Evolutionary conservation across 2,329 filamentous ascomycete species (phyloP).

Genomic region (Trichothecium sympodiale): DNA sequence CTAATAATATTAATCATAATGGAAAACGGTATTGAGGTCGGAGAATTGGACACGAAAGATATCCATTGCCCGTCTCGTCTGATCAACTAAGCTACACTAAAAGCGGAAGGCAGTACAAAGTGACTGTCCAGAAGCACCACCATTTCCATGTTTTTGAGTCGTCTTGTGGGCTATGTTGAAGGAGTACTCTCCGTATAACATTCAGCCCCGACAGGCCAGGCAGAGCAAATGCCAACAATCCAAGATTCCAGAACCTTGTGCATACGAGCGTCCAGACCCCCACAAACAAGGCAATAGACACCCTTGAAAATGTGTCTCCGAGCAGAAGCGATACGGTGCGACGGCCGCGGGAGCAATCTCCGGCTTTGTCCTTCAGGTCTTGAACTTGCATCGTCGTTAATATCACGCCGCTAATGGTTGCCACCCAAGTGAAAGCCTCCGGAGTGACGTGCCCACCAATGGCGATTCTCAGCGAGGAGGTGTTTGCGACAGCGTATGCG

Average conservation of each 20-base stretch:
- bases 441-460: conserved; percentile 5
- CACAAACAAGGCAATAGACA: conserved; percentile 8
- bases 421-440: conserved; percentile 10
- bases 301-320: conserved; percentile 11
- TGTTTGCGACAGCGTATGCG: conserved; percentile 5
- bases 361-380: conserved; percentile 13
- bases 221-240: conserved; percentile 2
- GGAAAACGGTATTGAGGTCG: too few species aligned
- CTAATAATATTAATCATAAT: too few species aligned
- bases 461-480: conserved; percentile 1
- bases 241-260: conserved; percentile 9
- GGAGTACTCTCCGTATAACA: conserved; percentile 9
- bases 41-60: too few species aligned
- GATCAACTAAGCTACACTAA: not conserved
- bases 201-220: conserved; percentile 3
- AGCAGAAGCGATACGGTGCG: conserved; percentile 12
- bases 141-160: conserved; percentile 9
- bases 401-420: conserved; percentile 10
- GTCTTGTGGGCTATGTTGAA: conserved; percentile 4
- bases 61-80: too few species aligned
- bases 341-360: conserved; percentile 11
- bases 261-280: conserved; percentile 10
- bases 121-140: conserved; percentile 11
- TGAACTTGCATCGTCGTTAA: conserved; percentile 15
- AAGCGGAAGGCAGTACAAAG: conserved; percentile 9